Evolutionary conservation across 2,329 filamentous ascomycete genomes (phyloP), one percentile per base, ranked within the genome.

Genomic region (Colletotrichum viniferum): DNA sequence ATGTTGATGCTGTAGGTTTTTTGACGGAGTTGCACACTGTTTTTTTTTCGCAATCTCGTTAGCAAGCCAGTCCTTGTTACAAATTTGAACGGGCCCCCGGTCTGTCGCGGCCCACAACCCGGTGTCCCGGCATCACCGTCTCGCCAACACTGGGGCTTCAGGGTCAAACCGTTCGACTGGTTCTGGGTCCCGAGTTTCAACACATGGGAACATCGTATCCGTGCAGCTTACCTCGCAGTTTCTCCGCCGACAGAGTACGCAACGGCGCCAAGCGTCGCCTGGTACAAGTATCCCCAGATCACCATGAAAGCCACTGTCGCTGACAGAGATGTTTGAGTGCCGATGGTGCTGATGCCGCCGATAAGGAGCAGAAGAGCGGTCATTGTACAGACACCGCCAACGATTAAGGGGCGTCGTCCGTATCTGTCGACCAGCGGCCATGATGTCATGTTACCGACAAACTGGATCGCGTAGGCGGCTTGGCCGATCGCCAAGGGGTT

Each of bases 21-120:
- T 75, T 82, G 81, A 7, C 81, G 78, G 28, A 83, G 79, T 72
- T 79, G 77, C 12, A 80, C 74, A 55, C 78, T 80, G 43, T 13
- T 88, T 69, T 91, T 69, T 91, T 0, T 91, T 92, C 3, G 91
- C 93, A 82, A 93, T 92, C 78, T 88, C 90, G 70, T 93, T 93
- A 78, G 93, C 91, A 83, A 91, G 89, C 88, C 89, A 93, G 91
- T 92, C 63, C 90, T 89, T 61, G 92, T 92, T 4, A 90, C 91
- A 87, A 81, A 94, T 83, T 82, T 83, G 85, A 92, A 90, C 5
- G 93, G 90, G 67, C 89, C 0, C 91, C 92, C 24, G 69, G 89
- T 92, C 63, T 69, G 34, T 30, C n/a, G 13, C 14, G 64, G 58
- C 73, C 73, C 69, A 76, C 63, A 69, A 52, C 69, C 48, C 63